Percentiles rank a stretch among this genome's conserved stretches.
These are phyloP conservation scores for Amauroascus niger DNA, from an alignment of 2,329 filamentous ascomycete species.

Conservation along the genomic window DNA sequence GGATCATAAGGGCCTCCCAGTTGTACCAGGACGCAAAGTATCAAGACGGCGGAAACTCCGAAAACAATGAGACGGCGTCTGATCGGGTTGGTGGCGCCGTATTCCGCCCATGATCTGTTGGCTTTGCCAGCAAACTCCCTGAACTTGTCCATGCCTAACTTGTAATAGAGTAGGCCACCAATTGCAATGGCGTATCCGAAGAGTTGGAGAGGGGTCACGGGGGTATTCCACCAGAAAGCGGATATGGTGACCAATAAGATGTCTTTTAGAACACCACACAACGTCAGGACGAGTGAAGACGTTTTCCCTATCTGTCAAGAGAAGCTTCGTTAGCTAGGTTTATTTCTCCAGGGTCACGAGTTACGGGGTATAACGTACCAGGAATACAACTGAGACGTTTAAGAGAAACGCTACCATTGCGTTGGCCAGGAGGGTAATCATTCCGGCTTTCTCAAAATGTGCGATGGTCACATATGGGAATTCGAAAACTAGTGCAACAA, in stretches of 20 bases:
- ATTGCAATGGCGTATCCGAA: conserved; percentile 69
- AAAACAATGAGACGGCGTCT: conserved; percentile 65
- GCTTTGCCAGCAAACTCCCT: conserved; percentile 67
- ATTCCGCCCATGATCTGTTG: conserved; percentile 73
- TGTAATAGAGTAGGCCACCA: conserved; percentile 56
- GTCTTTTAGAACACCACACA: conserved; percentile 79
- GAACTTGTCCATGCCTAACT: conserved; percentile 65
- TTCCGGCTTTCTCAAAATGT: conserved; percentile 57
- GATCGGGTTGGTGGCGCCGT: conserved; percentile 65
- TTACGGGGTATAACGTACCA: conserved; percentile 46
- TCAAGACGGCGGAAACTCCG: conserved; percentile 6
- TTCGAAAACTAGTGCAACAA: conserved; percentile 62
- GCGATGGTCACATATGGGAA: conserved; percentile 54
- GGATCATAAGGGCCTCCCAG: conserved; percentile 14
- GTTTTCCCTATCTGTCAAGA: conserved; percentile 67
- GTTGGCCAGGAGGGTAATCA: conserved; percentile 58
- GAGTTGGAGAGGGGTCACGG: conserved; percentile 60
- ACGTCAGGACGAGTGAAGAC: conserved; percentile 73
- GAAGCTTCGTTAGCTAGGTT: conserved; percentile 12
- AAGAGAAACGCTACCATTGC: conserved; percentile 69
- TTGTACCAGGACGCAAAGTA: conserved; percentile 14
- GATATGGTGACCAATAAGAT: conserved; percentile 70
- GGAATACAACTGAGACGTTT: conserved; percentile 75
- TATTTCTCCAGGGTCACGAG: not conserved
- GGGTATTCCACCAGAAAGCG: conserved; percentile 67